These are phyloP conservation scores for Trametes cubensis DNA, from an alignment of 768 basidiomycete genomes.

Conservation along the genomic window DNA sequence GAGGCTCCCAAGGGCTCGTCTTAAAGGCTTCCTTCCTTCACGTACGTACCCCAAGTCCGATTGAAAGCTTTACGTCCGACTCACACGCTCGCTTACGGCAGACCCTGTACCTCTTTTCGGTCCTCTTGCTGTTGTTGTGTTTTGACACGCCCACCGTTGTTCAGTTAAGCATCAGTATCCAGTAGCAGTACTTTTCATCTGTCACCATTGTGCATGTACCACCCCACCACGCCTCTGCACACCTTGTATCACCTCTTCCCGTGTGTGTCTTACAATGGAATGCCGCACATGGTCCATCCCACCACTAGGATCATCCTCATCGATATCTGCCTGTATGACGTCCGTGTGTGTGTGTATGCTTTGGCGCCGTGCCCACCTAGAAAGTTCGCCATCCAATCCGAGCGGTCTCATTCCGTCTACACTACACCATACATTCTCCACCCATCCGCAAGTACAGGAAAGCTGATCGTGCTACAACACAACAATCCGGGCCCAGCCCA, in stretches of 20 bases:
- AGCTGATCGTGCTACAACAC: background rate
- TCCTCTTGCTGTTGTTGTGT: slow-evolving; percentile 29
- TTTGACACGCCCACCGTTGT: slow-evolving; percentile 25
- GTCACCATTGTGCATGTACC: slow-evolving; percentile 29
- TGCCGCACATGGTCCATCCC: slow-evolving; percentile 21
- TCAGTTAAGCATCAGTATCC: slow-evolving; percentile 26
- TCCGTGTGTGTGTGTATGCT: background rate
- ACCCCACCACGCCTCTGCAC: slow-evolving; percentile 19
- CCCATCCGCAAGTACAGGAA: background rate
- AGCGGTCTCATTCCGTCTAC: background rate
- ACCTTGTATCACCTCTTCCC: slow-evolving; percentile 20
- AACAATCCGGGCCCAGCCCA: slow-evolving; percentile 10
- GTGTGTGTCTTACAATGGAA: slow-evolving; percentile 26
- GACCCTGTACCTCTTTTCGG: slow-evolving; percentile 17
- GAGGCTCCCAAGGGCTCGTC: slow-evolving; percentile 73
- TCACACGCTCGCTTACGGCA: background rate
- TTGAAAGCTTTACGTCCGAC: background rate
- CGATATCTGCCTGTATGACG: background rate
- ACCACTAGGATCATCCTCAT: slow-evolving; percentile 11
- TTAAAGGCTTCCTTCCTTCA: slow-evolving; percentile 20
- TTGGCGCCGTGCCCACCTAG: background rate
- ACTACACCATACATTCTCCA: slow-evolving; percentile 8
- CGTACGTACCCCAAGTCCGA: slow-evolving; percentile 6
- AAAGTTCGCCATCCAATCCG: background rate
- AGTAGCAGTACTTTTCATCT: slow-evolving; percentile 29